Evolutionary conservation across 805 yeast species (phyloP).

Genomic region (Cyberlindnera nakhonratchasimensis): DNA sequence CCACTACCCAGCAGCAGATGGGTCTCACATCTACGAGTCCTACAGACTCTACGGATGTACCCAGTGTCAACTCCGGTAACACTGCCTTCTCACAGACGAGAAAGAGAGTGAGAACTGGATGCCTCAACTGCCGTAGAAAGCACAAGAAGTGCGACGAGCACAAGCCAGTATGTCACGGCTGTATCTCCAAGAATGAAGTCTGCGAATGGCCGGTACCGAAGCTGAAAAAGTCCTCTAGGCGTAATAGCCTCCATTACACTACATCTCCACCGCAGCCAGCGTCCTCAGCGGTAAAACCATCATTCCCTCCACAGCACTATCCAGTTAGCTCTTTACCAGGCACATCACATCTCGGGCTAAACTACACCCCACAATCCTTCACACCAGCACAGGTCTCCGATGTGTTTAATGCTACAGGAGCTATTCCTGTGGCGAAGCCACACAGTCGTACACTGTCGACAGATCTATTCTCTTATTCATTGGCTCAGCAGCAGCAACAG

Average conservation of each 20-base stretch:
- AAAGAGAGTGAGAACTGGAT: slow-evolving; percentile 47
- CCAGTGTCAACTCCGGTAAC: too few relatives aligned
- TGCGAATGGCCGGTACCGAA: slow-evolving; percentile 34
- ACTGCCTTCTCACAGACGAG: slow-evolving; percentile 1
- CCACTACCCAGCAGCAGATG: not conserved
- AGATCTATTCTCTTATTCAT: slow-evolving; percentile 9
- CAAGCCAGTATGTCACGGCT: slow-evolving; percentile 30
- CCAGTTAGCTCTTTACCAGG: not conserved
- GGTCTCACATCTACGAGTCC: too few relatives aligned
- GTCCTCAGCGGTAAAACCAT: not conserved
- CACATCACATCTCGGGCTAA: not conserved
- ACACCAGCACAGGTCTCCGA: not conserved
- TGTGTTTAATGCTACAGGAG: not conserved
- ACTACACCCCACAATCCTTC: not conserved
- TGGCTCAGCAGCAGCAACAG: not conserved
- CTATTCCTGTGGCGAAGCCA: not conserved
- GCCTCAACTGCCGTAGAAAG: slow-evolving; percentile 59
- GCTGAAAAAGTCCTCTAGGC: slow-evolving; percentile 25
- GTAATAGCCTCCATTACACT: slow-evolving; percentile 4
- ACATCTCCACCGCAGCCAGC: not conserved
- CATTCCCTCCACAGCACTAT: not conserved
- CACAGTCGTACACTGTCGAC: slow-evolving; percentile 1
- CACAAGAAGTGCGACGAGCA: slow-evolving; percentile 64
- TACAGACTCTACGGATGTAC: too few relatives aligned
- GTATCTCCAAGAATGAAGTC: slow-evolving; percentile 11